These are phyloP conservation scores for Talaromyces marneffei DNA, from an alignment of 2,329 filamentous ascomycete species.

Conservation along the genomic window DNA sequence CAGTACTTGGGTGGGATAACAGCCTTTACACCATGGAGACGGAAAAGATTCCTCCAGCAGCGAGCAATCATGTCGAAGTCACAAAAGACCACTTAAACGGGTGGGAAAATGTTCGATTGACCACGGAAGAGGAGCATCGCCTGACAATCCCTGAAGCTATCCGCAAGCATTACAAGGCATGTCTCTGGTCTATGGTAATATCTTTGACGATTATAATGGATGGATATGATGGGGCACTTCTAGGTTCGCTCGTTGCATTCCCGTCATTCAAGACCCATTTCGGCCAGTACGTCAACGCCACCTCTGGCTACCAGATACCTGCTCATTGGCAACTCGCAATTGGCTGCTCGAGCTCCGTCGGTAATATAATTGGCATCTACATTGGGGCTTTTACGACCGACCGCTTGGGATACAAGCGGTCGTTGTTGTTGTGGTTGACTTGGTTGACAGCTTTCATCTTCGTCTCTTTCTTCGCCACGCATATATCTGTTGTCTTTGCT, in stretches of 20 bases:
- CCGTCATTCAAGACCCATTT: conserved; percentile 39
- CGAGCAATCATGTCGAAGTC: conserved; percentile 8
- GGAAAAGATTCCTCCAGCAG: conserved; percentile 4
- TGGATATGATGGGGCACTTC: conserved; percentile 74
- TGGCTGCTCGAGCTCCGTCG: conserved; percentile 9
- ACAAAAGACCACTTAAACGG: not conserved
- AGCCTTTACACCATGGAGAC: not conserved
- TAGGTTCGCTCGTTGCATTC: conserved; percentile 68
- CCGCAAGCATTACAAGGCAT: conserved; percentile 77
- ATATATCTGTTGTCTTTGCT: conserved; percentile 42
- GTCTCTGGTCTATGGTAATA: conserved; percentile 76
- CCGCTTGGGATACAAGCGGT: conserved; percentile 20
- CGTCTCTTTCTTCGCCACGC: conserved; percentile 48
- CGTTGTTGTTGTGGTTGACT: conserved; percentile 43
- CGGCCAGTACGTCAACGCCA: conserved; percentile 24
- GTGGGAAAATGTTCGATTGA: conserved; percentile 33
- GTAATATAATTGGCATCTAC: conserved; percentile 14
- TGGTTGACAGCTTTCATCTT: conserved; percentile 45
- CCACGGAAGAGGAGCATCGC: conserved; percentile 47
- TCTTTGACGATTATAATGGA: conserved; percentile 92
- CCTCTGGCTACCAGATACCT: conserved; percentile 33
- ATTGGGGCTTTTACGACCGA: conserved; percentile 7
- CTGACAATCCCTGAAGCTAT: conserved; percentile 73
- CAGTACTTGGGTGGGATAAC: not conserved
- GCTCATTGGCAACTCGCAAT: conserved; percentile 12